phyloP scores from a whole-genome alignment of 2,329 filamentous ascomycete species.

The Sarocladium oryzae region DNA sequence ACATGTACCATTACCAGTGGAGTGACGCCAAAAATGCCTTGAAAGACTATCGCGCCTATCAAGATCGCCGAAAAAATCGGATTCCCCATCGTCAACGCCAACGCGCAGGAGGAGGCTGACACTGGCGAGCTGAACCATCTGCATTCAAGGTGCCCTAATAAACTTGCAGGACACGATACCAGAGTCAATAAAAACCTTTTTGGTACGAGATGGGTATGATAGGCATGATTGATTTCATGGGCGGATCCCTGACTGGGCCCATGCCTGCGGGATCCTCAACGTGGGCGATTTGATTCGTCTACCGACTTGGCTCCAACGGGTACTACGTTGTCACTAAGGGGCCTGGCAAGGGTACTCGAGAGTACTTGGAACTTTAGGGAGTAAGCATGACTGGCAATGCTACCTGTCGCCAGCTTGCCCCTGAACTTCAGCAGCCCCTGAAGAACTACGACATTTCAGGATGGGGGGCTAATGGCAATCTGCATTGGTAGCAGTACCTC shows the following conservation, averaged over 20 bases:
- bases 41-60: too few species aligned
- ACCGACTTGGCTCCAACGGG: background rate
- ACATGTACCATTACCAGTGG: too few species aligned
- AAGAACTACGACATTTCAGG: background rate
- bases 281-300: constrained; percentile 9
- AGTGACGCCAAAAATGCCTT: too few species aligned
- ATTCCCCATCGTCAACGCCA: too few species aligned
- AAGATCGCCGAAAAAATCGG: too few species aligned
- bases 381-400: background rate
- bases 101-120: too few species aligned
- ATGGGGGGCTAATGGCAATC: background rate
- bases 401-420: background rate
- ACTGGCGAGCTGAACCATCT: too few species aligned
- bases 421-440: background rate
- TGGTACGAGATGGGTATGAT: background rate
- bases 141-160: too few species aligned
- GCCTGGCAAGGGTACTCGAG: too few species aligned
- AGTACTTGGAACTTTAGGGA: too few species aligned
- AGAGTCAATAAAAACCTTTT: too few species aligned
- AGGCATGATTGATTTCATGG: background rate
- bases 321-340: background rate
- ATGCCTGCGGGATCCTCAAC: background rate
- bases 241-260: background rate
- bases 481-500: background rate
- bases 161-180: too few species aligned